These are phyloP conservation scores for Melanogaster broomeanus DNA, from an alignment of 768 basidiomycete species.

Conservation along the genomic window DNA sequence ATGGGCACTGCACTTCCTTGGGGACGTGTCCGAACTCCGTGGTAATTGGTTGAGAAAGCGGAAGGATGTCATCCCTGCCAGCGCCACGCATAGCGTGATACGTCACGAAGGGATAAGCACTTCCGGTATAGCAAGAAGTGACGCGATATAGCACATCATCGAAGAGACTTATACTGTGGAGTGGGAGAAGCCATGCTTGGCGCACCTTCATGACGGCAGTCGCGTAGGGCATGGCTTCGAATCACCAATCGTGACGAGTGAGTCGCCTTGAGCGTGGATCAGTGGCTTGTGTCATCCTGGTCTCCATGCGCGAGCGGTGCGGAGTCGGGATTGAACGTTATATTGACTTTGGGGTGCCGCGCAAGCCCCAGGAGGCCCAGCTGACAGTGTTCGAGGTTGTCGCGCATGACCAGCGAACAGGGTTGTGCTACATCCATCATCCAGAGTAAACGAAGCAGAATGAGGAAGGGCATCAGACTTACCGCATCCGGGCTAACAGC, in stretches of 20 bases:
- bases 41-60: conserved; percentile 54
- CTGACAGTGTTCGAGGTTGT: conserved; percentile 58
- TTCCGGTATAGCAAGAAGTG: conserved; percentile 35
- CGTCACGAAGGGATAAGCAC: conserved; percentile 47
- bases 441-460: not conserved
- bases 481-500: conserved; percentile 18
- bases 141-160: not conserved
- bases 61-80: conserved; percentile 54
- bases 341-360: conserved; percentile 50
- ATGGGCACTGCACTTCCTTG: conserved; percentile 46
- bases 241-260: conserved; percentile 42
- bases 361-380: conserved; percentile 70
- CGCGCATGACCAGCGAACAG: conserved; percentile 56
- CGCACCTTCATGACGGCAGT: conserved; percentile 47
- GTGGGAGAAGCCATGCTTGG: not conserved
- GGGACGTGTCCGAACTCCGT: conserved; percentile 46
- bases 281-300: conserved; percentile 23
- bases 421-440: conserved; percentile 38
- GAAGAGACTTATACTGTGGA: no score
- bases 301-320: no score
- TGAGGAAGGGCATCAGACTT: not conserved
- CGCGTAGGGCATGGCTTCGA: conserved; percentile 54
- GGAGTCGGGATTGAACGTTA: conserved; percentile 63
- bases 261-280: conserved; percentile 39
- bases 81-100: conserved; percentile 55